Base-by-base conservation (phyloP, 192 early-diverging fungal species). In the Cetraspora pellucida region DNA sequence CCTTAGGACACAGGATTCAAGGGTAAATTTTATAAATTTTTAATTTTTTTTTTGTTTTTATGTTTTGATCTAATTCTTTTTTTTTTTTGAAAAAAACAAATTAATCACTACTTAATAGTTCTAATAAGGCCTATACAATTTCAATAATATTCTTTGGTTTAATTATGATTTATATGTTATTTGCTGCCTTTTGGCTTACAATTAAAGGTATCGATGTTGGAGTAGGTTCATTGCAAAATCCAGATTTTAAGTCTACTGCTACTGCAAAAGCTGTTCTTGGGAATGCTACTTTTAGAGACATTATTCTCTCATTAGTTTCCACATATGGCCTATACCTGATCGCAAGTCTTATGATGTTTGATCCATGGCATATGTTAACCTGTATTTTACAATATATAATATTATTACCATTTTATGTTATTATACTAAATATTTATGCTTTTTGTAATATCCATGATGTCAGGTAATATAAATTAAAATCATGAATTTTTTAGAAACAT, bases 1-100 rank as follows among this genome's bases (percentile, higher is more conserved):
- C 95, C 76, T 84, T 99, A 78, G 97, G 97, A 75, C 98, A 99
- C 82, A 89, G 96, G 46, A 97, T 97, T 61, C 95, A 98, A 82
- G 97, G 95, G 31, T 89, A 76, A n/a, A 13, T 37, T 45, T 44
- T 37, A 13, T 6, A 17, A 37, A n/a, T 43, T 19, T 19, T 37
- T 65, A 10, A 37, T 1, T 10, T 10, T 44, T 19, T 37, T 91
- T 84, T 77, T 81, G 75, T 47, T 82, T 37, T 37, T 37, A 37
- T 31, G 5, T 37, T 37, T 37, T 37, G 5, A 23, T 25, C 10
- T 25, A 21, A 64, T 82, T 43, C 85, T 83, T 37, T 37, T 37
- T 37, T 37, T 37, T 37, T 37, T 37, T 37, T 37, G 3, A 7
- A 37, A 1, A 6, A 7, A 37, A 37, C 7, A 47, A 37, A 16